Conservation (phyloP, 78 protist species). For the Creolimax fragrantissima region DNA sequence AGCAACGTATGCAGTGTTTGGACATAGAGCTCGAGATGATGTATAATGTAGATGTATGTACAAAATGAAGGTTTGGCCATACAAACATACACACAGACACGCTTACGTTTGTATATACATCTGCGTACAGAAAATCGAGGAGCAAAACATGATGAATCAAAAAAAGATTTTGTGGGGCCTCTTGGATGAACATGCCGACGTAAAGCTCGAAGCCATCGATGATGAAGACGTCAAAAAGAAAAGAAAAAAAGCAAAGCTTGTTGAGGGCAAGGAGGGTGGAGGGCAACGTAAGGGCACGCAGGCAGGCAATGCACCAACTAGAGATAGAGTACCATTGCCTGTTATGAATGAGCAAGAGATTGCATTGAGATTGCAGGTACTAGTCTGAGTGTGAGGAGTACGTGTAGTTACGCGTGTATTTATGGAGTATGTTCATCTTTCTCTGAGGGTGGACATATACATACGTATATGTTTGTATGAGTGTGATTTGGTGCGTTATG, state of each 20-base stretch:
- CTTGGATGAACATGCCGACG: constrained; percentile 8
- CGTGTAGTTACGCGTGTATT: too few species aligned
- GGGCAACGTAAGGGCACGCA: neutral
- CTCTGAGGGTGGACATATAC: too few species aligned
- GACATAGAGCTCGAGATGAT: too few species aligned
- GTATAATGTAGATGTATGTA: neutral
- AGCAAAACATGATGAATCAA: neutral
- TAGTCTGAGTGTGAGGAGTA: too few species aligned
- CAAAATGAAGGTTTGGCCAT: neutral
- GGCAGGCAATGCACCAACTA: neutral
- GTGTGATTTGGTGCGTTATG: neutral
- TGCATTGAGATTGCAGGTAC: neutral
- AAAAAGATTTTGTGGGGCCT: constrained; percentile 11
- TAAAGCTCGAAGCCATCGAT: neutral
- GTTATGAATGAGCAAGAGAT: neutral
- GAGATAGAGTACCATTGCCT: neutral
- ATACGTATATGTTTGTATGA: neutral
- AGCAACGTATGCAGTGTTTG: too few species aligned
- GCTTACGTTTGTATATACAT: neutral
- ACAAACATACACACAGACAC: neutral
- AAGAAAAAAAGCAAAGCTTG: neutral
- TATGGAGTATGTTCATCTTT: too few species aligned
- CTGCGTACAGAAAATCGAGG: neutral
- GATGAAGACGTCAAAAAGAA: neutral
- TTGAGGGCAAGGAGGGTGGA: neutral